Evolutionary conservation across 257 asterid genomes (phyloP), one percentile per base, ranked within the genome.

Genomic region (Jaltomata sinuosa): DNA sequence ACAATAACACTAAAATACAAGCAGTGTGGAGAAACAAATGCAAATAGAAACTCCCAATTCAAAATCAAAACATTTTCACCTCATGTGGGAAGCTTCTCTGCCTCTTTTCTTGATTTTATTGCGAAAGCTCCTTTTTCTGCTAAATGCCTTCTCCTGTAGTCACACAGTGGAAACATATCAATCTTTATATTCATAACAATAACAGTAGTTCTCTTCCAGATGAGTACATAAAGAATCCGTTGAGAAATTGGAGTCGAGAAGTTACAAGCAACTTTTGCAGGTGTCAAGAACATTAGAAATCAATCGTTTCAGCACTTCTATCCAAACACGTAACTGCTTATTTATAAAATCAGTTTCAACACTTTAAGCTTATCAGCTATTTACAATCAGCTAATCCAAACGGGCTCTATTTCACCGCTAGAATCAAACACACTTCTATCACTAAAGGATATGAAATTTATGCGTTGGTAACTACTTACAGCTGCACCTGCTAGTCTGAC

Each of bases 41-140:
- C 61, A 61, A 16, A 59, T 19, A 31, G 21, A 21, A 31, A 18
- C 25, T 18, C 15, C 21, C 12, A 19, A 57, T n/a, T 7, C 65
- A 82, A 86, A 54, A 59, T n/a, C 67, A 50, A 34, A 68, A 29
- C 62, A 77, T 29, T 10, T 77, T 77, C 82, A 77, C 62, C 82
- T 77, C 45, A 77, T 16, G 45, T 19, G 62, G 45, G 82, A 77
- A 29, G 82, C 82, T 77, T 49, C 82, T 49, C 82, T 86, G 90
- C 95, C 93, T 87, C 91, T 91, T 89, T 95, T 95, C 91, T 95
- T 97, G 29, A 97, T 81, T 91, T 95, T 97, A 89, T 97, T 97
- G 27, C 99, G 90, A 88, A 97, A 95, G 86, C 99, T 86, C 89
- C 99, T 95, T 91, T 95, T 97, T 85, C 98, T 88, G 89, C 98